Base-by-base conservation (phyloP, 2,329 filamentous ascomycete species). In the Aureobasidium sp. region DNA sequence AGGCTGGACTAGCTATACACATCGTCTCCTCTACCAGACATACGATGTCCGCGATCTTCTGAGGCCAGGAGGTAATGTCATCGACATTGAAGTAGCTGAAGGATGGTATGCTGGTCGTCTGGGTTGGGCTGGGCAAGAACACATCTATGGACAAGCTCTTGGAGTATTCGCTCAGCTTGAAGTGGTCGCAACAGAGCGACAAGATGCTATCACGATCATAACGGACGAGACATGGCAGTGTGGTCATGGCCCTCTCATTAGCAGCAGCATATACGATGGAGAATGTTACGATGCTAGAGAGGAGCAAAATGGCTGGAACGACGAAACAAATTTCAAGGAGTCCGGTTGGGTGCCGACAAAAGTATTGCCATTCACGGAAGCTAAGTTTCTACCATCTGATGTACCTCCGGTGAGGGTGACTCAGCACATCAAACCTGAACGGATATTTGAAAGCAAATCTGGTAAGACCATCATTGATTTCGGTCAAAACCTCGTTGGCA, bases 401-500 rank as follows among this genome's bases (percentile, higher is more conserved):
- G 74, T 71, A 0, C 75, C 81, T 2, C 80, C 80, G 0, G 76
- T 82, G 0, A 72, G 77, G 15, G 67, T 70, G 5, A 71, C 70
- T 0, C 68, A 76, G 64, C 67, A 64, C 34, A 44, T 73, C 37
- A 67, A 66, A 26, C 69, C 73, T 0, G 53, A 64, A 3, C 53
- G 69, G 1, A 69, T 75, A 7, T 68, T 73, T 32, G 67, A 44
- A 3, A 73, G 75, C 0, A 71, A 73, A 0, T 75, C 76, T 0
- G 79, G 80, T 5, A 81, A 81, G 66, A 78, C 72, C 0, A 71
- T 84, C 1, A 63, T 85, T 36, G 82, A 85, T 65, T 84, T 85
- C 68, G 82, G 82, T 1, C 82, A 85, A 66, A 84, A 85, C 65
- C 71, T 85, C 0, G 82, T 84, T 0, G 83, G 83, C 1, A 76